phyloP scores from a whole-genome alignment of 169 alveolate genomes.

The Miamiensis avidus region DNA sequence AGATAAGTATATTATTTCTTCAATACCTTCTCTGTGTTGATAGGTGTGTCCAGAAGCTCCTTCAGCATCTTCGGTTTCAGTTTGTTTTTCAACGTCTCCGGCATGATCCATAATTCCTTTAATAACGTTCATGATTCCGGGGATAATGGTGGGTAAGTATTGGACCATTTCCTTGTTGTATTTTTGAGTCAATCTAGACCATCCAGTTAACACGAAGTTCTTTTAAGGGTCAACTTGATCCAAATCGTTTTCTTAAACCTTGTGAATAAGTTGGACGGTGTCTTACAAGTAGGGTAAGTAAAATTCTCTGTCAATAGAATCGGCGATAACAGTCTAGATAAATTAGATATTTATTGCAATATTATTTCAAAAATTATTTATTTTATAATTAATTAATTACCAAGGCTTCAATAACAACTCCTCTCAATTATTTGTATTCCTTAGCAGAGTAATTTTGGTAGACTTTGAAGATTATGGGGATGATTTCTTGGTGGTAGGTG shows the following conservation, averaged over 20 bases:
- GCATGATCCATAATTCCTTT: slow-evolving; percentile 30
- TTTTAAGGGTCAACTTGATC: slow-evolving; percentile 63
- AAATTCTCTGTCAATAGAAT: slow-evolving; percentile 60
- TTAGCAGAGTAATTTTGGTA: slow-evolving; percentile 38
- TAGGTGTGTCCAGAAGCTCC: slow-evolving; percentile 21
- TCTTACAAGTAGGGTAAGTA: slow-evolving; percentile 57
- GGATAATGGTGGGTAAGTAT: slow-evolving; percentile 66
- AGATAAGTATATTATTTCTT: too few relatives aligned
- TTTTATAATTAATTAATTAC: not conserved
- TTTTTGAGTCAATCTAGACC: slow-evolving; percentile 81
- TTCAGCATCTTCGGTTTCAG: slow-evolving; percentile 36
- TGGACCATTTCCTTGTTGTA: slow-evolving; percentile 61
- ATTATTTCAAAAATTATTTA: too few relatives aligned
- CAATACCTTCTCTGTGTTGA: slow-evolving; percentile 9
- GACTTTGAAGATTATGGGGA: slow-evolving; percentile 52
- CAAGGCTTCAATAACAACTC: slow-evolving; percentile 70
- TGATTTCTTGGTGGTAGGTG: slow-evolving; percentile 52
- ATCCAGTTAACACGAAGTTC: slow-evolving; percentile 72
- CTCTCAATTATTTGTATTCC: slow-evolving; percentile 67
- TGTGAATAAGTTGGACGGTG: slow-evolving; percentile 53
- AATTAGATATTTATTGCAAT: too few relatives aligned
- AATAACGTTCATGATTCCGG: slow-evolving; percentile 70
- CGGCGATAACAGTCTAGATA: slow-evolving; percentile 58
- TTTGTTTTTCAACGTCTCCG: slow-evolving; percentile 41
- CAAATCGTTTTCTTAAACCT: slow-evolving; percentile 53